phyloP scores from a whole-genome alignment of 2,329 filamentous ascomycete genomes.

The Monosporascus sp. region DNA sequence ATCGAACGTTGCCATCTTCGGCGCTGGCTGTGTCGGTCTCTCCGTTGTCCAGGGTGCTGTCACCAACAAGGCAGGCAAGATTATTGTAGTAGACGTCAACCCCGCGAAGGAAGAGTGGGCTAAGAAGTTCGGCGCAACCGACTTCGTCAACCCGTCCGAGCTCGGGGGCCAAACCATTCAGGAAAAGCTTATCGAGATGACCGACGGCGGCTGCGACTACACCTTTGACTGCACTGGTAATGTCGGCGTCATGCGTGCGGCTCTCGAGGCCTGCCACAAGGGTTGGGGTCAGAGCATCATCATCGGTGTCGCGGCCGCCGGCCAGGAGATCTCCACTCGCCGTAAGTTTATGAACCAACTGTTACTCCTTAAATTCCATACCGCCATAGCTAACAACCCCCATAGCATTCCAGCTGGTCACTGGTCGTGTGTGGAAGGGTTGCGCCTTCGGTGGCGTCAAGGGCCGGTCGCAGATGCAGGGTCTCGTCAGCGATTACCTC shows the following conservation, averaged over 20 bases:
- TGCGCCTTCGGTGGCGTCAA: constrained; percentile 98
- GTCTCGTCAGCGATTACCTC: constrained; percentile 85
- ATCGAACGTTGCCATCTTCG: constrained; percentile 86
- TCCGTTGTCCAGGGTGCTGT: constrained; percentile 93
- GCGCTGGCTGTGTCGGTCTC: constrained; percentile 91
- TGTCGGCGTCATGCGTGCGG: constrained; percentile 85
- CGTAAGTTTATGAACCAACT: constrained; percentile 54
- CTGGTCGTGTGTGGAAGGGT: constrained; percentile 94
- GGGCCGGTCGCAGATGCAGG: constrained; percentile 85
- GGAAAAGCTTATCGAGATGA: constrained; percentile 93
- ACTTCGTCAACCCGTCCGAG: constrained; percentile 92
- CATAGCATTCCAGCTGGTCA: constrained; percentile 94
- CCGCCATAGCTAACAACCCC: constrained; percentile 12
- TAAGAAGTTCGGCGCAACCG: constrained; percentile 89
- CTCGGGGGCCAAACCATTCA: constrained; percentile 75
- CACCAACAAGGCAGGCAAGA: constrained; percentile 71
- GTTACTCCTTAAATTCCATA: neutral
- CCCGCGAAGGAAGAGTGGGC: constrained; percentile 86
- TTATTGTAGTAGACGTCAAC: constrained; percentile 75
- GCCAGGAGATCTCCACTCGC: constrained; percentile 89
- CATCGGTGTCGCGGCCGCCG: constrained; percentile 93
- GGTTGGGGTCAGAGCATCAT: constrained; percentile 98
- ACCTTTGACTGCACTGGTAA: constrained; percentile 99
- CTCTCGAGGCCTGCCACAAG: constrained; percentile 97
- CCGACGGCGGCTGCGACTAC: constrained; percentile 96